phyloP scores from a whole-genome alignment of 352 stramenopile species.

The Pythium periplocum region DNA sequence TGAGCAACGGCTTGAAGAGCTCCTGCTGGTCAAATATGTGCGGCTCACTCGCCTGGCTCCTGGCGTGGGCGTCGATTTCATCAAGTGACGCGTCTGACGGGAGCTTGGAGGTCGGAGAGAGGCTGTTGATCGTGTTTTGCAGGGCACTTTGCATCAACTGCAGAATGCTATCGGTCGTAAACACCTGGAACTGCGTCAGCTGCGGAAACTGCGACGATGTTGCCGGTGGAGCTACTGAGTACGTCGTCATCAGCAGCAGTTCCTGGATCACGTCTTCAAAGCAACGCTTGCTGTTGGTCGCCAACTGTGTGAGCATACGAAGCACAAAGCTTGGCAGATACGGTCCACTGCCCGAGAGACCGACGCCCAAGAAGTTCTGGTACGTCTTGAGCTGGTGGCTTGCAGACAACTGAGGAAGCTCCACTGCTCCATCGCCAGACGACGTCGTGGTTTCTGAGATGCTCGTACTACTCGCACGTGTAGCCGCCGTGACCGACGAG shows the following conservation, averaged over 20 bases:
- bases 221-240: constrained; percentile 31
- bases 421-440: constrained; percentile 2
- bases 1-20: constrained; percentile 52
- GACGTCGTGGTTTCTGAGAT: background rate
- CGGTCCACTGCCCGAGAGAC: constrained; percentile 41
- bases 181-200: constrained; percentile 64
- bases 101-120: constrained; percentile 40
- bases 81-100: constrained; percentile 39
- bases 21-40: constrained; percentile 71
- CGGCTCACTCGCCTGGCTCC: constrained; percentile 21
- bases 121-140: constrained; percentile 51
- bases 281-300: constrained; percentile 58
- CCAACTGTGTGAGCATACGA: constrained; percentile 78
- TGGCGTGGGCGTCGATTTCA: constrained; percentile 34
- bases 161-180: constrained; percentile 74
- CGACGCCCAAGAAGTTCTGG: constrained; percentile 71
- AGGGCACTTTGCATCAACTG: constrained; percentile 75
- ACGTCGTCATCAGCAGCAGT: constrained; percentile 68
- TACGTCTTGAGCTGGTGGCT: constrained; percentile 78
- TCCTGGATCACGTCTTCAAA: constrained; percentile 78
- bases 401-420: constrained; percentile 35
- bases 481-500: background rate
- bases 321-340: constrained; percentile 74
- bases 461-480: background rate
- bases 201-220: constrained; percentile 46